phyloP scores from a whole-genome alignment of 108 stramenopile genomes.

The Discostella stelligeroides region DNA sequence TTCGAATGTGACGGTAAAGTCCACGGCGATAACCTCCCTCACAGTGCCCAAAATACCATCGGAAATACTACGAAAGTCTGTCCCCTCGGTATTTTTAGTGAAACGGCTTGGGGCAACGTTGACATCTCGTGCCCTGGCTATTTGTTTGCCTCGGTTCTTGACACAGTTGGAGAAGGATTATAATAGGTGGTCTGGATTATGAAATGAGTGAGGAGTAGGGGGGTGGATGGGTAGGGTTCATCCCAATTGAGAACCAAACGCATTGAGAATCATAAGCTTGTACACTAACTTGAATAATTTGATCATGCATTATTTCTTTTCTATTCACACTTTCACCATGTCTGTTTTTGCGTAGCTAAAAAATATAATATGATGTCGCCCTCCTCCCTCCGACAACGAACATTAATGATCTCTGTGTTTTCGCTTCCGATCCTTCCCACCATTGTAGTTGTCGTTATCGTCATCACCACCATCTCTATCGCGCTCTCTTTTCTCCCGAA shows the following conservation, averaged over 20 bases:
- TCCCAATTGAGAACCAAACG: too few species aligned
- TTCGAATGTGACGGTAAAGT: constrained; percentile 43
- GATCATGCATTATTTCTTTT: background rate
- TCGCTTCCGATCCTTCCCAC: constrained; percentile 29
- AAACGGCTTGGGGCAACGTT: constrained; percentile 47
- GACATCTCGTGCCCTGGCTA: constrained; percentile 46
- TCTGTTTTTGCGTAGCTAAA: background rate
- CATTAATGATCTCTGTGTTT: constrained; percentile 1
- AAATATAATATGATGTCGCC: too few species aligned
- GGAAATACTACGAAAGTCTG: constrained; percentile 38
- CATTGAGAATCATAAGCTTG: too few species aligned
- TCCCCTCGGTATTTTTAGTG: constrained; percentile 48
- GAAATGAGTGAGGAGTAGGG: background rate
- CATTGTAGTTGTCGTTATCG: too few species aligned
- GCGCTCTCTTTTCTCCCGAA: constrained; percentile 2
- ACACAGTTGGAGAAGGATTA: constrained; percentile 51
- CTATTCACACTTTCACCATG: background rate
- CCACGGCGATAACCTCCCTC: constrained; percentile 46
- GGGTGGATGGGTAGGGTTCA: too few species aligned
- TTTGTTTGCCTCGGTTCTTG: constrained; percentile 52
- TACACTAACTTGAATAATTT: too few species aligned
- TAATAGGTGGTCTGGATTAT: constrained; percentile 42
- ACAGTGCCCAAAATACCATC: constrained; percentile 42
- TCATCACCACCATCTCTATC: constrained; percentile 29
- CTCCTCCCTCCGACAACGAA: background rate